Evolutionary conservation across 129 eudicot genomes (phyloP).

Genomic region (Calendula officinalis): DNA sequence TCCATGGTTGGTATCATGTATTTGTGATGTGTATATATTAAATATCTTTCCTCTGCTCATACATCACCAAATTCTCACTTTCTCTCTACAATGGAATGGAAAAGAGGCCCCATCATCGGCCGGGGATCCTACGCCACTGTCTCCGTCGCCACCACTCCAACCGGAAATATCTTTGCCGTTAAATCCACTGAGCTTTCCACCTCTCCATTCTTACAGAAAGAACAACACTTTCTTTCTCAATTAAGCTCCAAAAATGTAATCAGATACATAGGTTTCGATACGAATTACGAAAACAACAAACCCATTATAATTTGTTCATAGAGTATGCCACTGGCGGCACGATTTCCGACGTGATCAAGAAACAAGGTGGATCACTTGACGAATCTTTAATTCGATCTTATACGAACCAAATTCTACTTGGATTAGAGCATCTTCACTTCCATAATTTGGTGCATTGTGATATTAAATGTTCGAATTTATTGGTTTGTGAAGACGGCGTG

Average conservation of each 20-base stretch:
- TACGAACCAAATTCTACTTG: conserved; percentile 47
- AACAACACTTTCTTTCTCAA: conserved; percentile 46
- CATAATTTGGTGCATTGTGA: conserved; percentile 72
- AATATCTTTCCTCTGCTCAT: neutral
- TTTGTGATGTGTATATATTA: neutral
- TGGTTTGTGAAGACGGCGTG: conserved; percentile 51
- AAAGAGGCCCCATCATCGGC: conserved; percentile 65
- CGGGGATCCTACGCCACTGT: conserved; percentile 78
- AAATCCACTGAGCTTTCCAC: conserved; percentile 61
- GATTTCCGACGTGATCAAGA: conserved; percentile 51
- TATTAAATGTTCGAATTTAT: conserved; percentile 66
- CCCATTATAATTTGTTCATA: conserved; percentile 60
- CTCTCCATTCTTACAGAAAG: conserved; percentile 52
- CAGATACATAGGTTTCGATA: conserved; percentile 58
- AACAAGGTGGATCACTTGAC: conserved; percentile 50
- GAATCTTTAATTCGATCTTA: conserved; percentile 44
- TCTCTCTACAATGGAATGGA: conserved; percentile 57
- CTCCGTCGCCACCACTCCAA: conserved; percentile 49
- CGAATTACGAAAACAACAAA: conserved; percentile 25
- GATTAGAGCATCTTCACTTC: conserved; percentile 58
- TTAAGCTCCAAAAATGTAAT: conserved; percentile 50
- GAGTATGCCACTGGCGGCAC: conserved; percentile 67
- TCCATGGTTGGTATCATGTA: conserved; percentile 28
- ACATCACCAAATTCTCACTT: conserved; percentile 7
- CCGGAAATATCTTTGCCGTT: conserved; percentile 66